A percentile compares a stretch with the other conserved stretches of the same genome.
phyloP scores from a whole-genome alignment of 2,329 filamentous ascomycete genomes.

The Calonectria fujianensis region DNA sequence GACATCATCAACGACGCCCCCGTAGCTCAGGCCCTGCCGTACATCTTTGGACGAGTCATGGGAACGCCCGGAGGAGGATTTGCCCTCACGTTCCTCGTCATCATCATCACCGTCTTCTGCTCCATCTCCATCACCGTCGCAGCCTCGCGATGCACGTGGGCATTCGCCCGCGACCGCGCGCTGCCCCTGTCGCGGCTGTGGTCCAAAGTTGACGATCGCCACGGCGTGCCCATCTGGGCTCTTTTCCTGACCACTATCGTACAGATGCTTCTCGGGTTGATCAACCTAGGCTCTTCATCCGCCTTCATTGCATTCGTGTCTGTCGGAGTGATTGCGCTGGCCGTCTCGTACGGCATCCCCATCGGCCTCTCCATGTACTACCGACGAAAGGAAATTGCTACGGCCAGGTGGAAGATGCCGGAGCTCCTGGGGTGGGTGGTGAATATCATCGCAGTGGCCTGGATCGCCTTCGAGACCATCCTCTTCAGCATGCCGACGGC shows the following conservation, averaged over 20 bases:
- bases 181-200: constrained; percentile 82
- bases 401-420: constrained; percentile 68
- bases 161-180: constrained; percentile 84
- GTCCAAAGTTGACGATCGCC: constrained; percentile 77
- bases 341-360: constrained; percentile 83
- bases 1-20: constrained; percentile 76
- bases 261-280: constrained; percentile 82
- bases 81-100: constrained; percentile 82
- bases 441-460: constrained; percentile 79
- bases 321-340: constrained; percentile 86
- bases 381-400: constrained; percentile 74
- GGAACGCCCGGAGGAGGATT: constrained; percentile 85
- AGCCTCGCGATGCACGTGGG: constrained; percentile 83
- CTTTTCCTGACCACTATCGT: constrained; percentile 80
- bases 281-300: constrained; percentile 85
- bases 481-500: constrained; percentile 85
- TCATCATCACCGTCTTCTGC: constrained; percentile 85
- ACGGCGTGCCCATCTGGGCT: constrained; percentile 82
- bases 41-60: constrained; percentile 84
- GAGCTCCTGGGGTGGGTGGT: constrained; percentile 78
- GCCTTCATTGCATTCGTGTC: constrained; percentile 88
- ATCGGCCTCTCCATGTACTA: constrained; percentile 82
- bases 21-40: constrained; percentile 83
- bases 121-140: constrained; percentile 85
- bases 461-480: constrained; percentile 82